Conservation (phyloP, 106 monocot species). For the Cymbidium sinense region DNA sequence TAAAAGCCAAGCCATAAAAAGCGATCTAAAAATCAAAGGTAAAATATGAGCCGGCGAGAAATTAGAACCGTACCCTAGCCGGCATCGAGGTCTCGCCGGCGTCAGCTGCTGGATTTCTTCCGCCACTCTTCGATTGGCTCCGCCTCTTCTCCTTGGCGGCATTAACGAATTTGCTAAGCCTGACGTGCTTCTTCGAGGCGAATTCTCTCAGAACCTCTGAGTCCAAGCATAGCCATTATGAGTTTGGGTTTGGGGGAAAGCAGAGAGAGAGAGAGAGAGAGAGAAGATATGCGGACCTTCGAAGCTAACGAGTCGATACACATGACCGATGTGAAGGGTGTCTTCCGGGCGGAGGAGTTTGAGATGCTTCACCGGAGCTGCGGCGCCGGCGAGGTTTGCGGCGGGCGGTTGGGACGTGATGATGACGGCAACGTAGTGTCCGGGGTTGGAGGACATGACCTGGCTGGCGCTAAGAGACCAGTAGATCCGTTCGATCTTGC, state of each 20-base stretch:
- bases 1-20: too few relatives aligned
- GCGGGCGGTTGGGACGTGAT: neutral
- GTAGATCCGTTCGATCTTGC: constrained; percentile 30
- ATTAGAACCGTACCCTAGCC: neutral
- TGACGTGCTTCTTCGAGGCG: neutral
- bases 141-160: neutral
- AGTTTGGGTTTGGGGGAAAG: neutral
- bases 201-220: neutral
- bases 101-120: neutral
- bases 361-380: constrained; percentile 33
- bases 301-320: constrained; percentile 39
- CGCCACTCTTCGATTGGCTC: neutral
- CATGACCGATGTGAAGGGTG: constrained; percentile 44
- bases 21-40: too few relatives aligned
- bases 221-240: neutral
- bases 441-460: constrained; percentile 58
- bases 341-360: constrained; percentile 55
- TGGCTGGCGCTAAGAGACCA: constrained; percentile 37
- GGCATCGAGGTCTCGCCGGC: neutral
- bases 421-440: constrained; percentile 53
- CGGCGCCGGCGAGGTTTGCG: too few relatives aligned
- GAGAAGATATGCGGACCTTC: constrained; percentile 17
- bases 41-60: neutral
- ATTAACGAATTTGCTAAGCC: neutral
- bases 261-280: neutral